A percentile compares a stretch with the other conserved stretches of the same genome.
Evolutionary conservation across 106 monocot genomes (phyloP).

Genomic region (Dactylorhiza incarnata): DNA sequence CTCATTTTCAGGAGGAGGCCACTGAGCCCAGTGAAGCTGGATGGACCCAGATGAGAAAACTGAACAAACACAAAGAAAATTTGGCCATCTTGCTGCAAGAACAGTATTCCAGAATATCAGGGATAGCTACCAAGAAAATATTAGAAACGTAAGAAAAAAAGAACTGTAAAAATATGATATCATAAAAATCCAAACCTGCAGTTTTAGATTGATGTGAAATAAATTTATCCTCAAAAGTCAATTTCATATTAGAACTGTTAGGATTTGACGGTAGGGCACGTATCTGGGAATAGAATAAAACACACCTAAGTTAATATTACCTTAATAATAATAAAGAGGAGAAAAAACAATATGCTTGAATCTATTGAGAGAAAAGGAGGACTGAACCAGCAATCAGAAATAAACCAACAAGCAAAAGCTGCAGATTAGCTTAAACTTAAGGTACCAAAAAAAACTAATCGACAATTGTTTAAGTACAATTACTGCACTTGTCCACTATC

Average conservation of each 20-base stretch:
- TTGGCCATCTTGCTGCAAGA: constrained; percentile 83
- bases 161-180: not conserved
- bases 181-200: constrained; percentile 39
- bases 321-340: not conserved
- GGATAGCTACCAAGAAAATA: not conserved
- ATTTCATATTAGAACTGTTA: constrained; percentile 43
- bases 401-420: not conserved
- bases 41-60: constrained; percentile 98
- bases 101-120: constrained; percentile 6
- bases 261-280: constrained; percentile 80
- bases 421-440: not conserved
- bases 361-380: not conserved
- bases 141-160: not conserved
- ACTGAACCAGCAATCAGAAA: not conserved
- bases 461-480: not conserved
- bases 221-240: constrained; percentile 74
- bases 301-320: not conserved
- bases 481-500: not conserved
- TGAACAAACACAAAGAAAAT: constrained; percentile 93
- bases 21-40: constrained; percentile 96
- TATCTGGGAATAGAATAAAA: constrained; percentile 36
- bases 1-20: constrained; percentile 55
- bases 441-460: not conserved
- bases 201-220: constrained; percentile 64
- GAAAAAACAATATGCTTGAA: not conserved